Percentiles rank a stretch among this genome's conserved stretches.
These are phyloP conservation scores for Colletotrichum sp. DNA, from an alignment of 2,329 filamentous ascomycete species.

Conservation along the genomic window DNA sequence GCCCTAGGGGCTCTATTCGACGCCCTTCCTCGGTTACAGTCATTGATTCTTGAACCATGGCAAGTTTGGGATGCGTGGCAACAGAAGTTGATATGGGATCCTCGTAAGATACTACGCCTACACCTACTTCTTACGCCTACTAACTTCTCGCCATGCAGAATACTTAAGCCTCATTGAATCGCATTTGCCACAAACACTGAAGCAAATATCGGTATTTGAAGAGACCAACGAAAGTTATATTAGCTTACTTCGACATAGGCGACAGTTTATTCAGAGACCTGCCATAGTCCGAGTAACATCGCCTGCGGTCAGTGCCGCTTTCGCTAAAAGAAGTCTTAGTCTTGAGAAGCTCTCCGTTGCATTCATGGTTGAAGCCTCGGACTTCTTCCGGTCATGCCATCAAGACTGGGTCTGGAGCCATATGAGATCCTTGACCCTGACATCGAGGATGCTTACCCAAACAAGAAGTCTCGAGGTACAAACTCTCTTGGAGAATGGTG, in stretches of 20 bases:
- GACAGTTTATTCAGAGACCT: rapidly evolving
- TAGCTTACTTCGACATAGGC: background rate
- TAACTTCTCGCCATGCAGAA: background rate
- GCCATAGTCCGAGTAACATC: background rate
- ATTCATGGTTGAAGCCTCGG: conserved; percentile 30
- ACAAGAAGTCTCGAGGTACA: conserved; percentile 22
- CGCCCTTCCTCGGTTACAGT: conserved; percentile 30
- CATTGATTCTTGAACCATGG: conserved; percentile 38
- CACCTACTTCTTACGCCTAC: background rate
- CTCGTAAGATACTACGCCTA: conserved; percentile 20
- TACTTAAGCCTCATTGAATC: conserved; percentile 7
- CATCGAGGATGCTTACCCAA: conserved; percentile 30
- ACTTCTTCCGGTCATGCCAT: conserved; percentile 29
- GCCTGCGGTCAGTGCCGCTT: conserved; percentile 14
- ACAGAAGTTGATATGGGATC: conserved; percentile 19
- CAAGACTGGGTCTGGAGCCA: conserved; percentile 29
- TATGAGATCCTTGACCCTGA: conserved; percentile 36
- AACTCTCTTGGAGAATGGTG: conserved; percentile 27
- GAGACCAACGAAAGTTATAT: conserved; percentile 27
- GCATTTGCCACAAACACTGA: conserved; percentile 27
- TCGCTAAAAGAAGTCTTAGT: conserved; percentile 29
- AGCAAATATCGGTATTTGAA: conserved; percentile 29
- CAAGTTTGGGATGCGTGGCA: conserved; percentile 23
- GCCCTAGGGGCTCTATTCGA: conserved; percentile 24
- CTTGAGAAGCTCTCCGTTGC: conserved; percentile 33